Conservation (phyloP, 2,329 filamentous ascomycete genomes). For the Fusarium sp. region DNA sequence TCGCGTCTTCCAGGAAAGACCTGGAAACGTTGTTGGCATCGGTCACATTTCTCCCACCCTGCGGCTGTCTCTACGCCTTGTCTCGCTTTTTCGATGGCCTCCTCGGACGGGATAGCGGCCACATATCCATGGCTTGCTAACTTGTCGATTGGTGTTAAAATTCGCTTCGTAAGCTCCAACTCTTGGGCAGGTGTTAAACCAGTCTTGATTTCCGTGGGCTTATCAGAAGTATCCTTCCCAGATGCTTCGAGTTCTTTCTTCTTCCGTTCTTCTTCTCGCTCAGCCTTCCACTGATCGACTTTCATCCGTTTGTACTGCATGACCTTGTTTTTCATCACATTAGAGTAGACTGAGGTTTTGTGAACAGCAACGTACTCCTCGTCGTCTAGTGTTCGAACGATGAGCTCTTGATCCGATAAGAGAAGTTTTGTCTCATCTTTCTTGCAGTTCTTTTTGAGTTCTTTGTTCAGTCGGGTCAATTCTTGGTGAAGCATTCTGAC, state of each 20-base stretch:
- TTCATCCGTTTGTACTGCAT: constrained; percentile 82
- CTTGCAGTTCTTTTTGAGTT: constrained; percentile 66
- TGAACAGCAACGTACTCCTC: constrained; percentile 81
- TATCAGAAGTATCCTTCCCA: constrained; percentile 52
- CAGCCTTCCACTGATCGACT: constrained; percentile 77
- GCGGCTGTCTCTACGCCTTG: constrained; percentile 74
- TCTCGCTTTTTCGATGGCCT: constrained; percentile 75
- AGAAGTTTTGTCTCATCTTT: constrained; percentile 65
- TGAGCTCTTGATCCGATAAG: constrained; percentile 74
- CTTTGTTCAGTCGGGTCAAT: constrained; percentile 75
- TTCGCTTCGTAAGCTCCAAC: constrained; percentile 69
- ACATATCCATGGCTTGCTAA: constrained; percentile 84
- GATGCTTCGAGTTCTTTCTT: constrained; percentile 50
- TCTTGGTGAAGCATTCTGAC: constrained; percentile 75
- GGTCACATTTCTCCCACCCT: constrained; percentile 90
- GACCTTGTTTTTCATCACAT: constrained; percentile 86
- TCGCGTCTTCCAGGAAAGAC: constrained; percentile 88
- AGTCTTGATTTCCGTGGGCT: constrained; percentile 72
- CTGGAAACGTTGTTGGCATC: constrained; percentile 88
- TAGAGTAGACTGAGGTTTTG: constrained; percentile 79
- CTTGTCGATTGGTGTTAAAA: constrained; percentile 73
- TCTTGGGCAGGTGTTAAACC: constrained; percentile 78
- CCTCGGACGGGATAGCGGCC: constrained; percentile 71
- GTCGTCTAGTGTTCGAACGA: constrained; percentile 77
- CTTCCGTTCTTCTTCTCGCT: constrained; percentile 61